phyloP scores from a whole-genome alignment of 306 rosid species.

The Pterocarpus santalinus region DNA sequence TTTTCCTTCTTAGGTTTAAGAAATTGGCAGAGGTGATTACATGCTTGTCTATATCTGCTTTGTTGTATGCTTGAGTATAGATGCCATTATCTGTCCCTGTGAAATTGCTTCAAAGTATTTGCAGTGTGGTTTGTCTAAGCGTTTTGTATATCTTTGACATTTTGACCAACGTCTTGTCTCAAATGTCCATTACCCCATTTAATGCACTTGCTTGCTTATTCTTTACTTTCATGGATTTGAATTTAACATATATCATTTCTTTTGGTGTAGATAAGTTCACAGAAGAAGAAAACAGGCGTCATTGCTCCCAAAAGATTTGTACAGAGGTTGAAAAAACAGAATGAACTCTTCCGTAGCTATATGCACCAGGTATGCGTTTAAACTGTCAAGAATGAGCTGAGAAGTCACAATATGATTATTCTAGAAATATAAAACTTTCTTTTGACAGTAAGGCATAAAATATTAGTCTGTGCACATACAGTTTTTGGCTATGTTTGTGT shows the following conservation, averaged over 20 bases:
- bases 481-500: constrained; percentile 20
- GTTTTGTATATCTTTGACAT: not conserved
- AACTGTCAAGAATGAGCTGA: constrained; percentile 17
- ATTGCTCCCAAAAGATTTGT: constrained; percentile 95
- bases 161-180: constrained; percentile 12
- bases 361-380: constrained; percentile 83
- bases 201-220: constrained; percentile 14
- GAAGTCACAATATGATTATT: constrained; percentile 1
- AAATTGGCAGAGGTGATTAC: constrained; percentile 13
- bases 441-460: not conserved
- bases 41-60: constrained; percentile 35
- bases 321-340: constrained; percentile 89
- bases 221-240: constrained; percentile 8
- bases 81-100: not conserved
- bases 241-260: constrained; percentile 24
- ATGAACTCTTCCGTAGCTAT: constrained; percentile 92
- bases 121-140: not conserved
- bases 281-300: constrained; percentile 93
- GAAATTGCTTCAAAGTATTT: constrained; percentile 10
- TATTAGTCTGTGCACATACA: not conserved
- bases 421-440: constrained; percentile 21
- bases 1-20: not conserved
- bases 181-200: not conserved
- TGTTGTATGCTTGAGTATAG: constrained; percentile 27
- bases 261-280: constrained; percentile 80